phyloP scores from a whole-genome alignment of 2,329 filamentous ascomycete species.

The Alternaria solani region DNA sequence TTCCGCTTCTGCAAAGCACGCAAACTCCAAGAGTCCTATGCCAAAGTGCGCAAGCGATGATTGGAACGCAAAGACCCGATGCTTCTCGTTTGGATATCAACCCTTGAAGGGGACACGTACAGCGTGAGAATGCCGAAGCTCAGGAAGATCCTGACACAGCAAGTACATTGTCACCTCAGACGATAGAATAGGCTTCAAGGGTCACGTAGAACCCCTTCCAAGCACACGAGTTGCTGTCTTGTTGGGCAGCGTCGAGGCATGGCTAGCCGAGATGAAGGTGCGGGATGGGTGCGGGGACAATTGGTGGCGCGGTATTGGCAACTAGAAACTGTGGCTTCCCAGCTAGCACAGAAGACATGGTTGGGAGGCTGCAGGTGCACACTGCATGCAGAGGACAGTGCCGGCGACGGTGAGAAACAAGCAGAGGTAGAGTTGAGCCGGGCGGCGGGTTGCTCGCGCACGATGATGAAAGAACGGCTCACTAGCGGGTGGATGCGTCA shows the following conservation, averaged over 20 bases:
- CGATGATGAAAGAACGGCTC: constrained; percentile 17
- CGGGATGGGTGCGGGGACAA: background rate
- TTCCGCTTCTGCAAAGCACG: no score
- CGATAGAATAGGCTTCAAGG: background rate
- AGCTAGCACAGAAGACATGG: background rate
- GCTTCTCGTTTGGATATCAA: background rate
- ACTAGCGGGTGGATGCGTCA: constrained; percentile 16
- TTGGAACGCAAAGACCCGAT: background rate
- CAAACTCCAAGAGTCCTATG: no score
- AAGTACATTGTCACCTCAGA: background rate
- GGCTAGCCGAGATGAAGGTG: constrained; percentile 11
- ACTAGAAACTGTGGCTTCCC: background rate
- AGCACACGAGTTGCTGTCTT: constrained; percentile 2
- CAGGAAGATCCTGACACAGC: no score
- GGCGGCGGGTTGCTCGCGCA: constrained; percentile 6
- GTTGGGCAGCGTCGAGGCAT: constrained; percentile 3
- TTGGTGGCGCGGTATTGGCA: constrained; percentile 1
- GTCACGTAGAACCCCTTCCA: background rate
- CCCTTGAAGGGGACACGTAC: background rate
- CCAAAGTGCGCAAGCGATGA: no score
- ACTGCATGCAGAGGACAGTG: background rate
- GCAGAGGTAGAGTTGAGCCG: constrained; percentile 2
- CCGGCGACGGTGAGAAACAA: background rate
- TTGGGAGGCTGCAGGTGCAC: background rate
- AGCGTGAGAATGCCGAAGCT: background rate